Evolutionary conservation across 257 asterid genomes (phyloP).

Genomic region (Fraxinus excelsior): DNA sequence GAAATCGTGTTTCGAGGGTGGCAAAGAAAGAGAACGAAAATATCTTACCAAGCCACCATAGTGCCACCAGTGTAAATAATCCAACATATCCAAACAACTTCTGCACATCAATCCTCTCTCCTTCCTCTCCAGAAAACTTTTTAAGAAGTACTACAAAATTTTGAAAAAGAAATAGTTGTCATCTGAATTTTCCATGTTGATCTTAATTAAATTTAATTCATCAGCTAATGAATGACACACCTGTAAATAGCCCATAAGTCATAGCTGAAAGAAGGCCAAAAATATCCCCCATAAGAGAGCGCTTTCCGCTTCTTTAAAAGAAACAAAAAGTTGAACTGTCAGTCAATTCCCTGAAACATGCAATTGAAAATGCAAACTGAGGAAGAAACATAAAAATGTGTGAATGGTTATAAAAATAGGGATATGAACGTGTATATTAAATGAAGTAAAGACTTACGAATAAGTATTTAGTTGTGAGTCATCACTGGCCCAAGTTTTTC

Average conservation of each 20-base stretch:
- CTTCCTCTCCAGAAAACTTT: conserved; percentile 92
- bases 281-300: conserved; percentile 86
- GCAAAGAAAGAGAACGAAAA: too few relatives aligned
- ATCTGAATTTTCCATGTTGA: conserved; percentile 3
- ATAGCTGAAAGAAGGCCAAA: conserved; percentile 93
- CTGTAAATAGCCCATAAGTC: conserved; percentile 87
- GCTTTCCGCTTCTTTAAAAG: conserved; percentile 70
- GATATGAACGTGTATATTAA: conserved; percentile 11
- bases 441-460: conserved; percentile 50
- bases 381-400: conserved; percentile 36
- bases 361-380: conserved; percentile 40
- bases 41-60: conserved; percentile 98
- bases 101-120: conserved; percentile 84
- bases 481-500: conserved; percentile 97
- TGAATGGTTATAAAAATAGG: background rate
- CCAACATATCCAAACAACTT: conserved; percentile 94
- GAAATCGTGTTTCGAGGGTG: too few relatives aligned
- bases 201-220: conserved; percentile 8
- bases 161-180: conserved; percentile 6
- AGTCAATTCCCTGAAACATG: conserved; percentile 58
- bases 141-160: conserved; percentile 78
- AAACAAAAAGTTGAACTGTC: conserved; percentile 66
- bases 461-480: conserved; percentile 62
- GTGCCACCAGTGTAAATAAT: conserved; percentile 78
- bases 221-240: conserved; percentile 37